These are phyloP conservation scores for Paramecium biaurelia DNA, from an alignment of 73 alveolate species.

Conservation along the genomic window DNA sequence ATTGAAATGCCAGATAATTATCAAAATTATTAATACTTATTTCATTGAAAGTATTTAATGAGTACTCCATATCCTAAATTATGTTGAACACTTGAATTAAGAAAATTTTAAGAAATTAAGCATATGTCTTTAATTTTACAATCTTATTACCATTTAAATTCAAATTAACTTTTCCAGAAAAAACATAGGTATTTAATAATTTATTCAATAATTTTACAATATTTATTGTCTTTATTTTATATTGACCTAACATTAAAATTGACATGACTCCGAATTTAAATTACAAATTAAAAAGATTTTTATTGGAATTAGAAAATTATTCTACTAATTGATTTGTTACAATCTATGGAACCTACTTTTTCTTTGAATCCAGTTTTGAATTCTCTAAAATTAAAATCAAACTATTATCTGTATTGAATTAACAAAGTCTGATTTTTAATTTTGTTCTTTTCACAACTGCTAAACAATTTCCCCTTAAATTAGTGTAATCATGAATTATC, in stretches of 20 bases:
- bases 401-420: background rate
- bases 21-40: background rate
- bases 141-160: background rate
- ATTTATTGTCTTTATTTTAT: background rate
- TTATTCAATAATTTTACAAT: background rate
- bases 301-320: background rate
- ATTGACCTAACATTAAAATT: background rate
- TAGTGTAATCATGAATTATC: background rate
- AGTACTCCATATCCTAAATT: background rate
- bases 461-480: background rate
- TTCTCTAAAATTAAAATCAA: background rate
- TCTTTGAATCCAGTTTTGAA: background rate
- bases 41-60: background rate
- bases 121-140: background rate
- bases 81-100: background rate
- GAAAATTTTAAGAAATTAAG: background rate
- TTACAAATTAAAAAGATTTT: background rate
- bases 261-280: slow-evolving; percentile 16
- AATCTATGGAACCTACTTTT: background rate
- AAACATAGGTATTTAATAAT: background rate
- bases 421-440: background rate
- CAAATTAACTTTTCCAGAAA: background rate
- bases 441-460: background rate
- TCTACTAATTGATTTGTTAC: background rate
- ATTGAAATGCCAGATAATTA: background rate